A percentile compares a stretch with the other conserved stretches of the same genome.
phyloP scores from a whole-genome alignment of 1,139 yeast genomes.

The Barnettozyma hawaiiensis region DNA sequence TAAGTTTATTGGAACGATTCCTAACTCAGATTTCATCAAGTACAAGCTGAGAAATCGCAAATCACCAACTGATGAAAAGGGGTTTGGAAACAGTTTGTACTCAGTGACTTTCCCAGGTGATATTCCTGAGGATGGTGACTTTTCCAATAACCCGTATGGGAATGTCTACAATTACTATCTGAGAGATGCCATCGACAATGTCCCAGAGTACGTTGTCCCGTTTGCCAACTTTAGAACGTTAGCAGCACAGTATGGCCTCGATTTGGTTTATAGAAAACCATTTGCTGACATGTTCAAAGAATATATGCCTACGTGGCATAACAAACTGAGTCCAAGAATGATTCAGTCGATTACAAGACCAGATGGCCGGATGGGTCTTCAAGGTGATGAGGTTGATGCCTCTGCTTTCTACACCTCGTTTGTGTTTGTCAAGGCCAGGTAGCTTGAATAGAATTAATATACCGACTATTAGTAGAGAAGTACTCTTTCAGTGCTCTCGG shows the following conservation, averaged over 20 bases:
- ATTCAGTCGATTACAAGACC: constrained; percentile 60
- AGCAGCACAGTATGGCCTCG: constrained; percentile 79
- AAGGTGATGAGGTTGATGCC: constrained; percentile 90
- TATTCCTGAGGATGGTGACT: constrained; percentile 68
- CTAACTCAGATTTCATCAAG: constrained; percentile 80
- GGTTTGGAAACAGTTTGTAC: constrained; percentile 83
- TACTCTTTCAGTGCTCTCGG: too few relatives aligned
- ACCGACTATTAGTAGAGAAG: background rate
- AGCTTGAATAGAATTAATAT: background rate
- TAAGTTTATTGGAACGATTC: constrained; percentile 85
- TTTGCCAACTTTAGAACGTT: constrained; percentile 78
- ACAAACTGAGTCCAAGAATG: constrained; percentile 55
- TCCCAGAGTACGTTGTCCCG: constrained; percentile 97
- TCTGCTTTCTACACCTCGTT: constrained; percentile 76
- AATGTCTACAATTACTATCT: constrained; percentile 76
- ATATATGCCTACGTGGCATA: constrained; percentile 64
- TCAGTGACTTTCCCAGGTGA: constrained; percentile 70
- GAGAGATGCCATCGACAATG: constrained; percentile 92
- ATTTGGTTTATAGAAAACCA: constrained; percentile 65
- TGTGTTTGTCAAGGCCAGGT: constrained; percentile 56
- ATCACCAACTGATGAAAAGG: constrained; percentile 41
- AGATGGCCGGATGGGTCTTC: constrained; percentile 83
- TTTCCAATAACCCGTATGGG: constrained; percentile 68
- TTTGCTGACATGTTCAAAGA: constrained; percentile 80
- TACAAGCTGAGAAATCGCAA: constrained; percentile 51